Evolutionary conservation across 225 moss, liverwort and hornwort species (phyloP).

Genomic region (Marchantia paleacea): DNA sequence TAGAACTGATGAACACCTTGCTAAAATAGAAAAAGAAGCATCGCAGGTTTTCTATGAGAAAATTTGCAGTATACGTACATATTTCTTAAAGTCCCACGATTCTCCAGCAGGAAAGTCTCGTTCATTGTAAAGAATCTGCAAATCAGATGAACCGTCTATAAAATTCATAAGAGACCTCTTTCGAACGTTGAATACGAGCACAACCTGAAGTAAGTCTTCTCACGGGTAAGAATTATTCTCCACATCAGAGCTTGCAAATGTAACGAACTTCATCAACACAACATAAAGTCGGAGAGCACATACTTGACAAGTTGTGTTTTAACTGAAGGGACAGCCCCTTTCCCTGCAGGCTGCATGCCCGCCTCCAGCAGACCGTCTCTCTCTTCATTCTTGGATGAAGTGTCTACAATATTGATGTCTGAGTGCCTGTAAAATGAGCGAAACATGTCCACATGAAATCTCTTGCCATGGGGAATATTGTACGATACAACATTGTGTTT

Average conservation of each 20-base stretch:
- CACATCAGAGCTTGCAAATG: not conserved
- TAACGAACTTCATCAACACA: not conserved
- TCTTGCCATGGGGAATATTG: not conserved
- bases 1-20: not conserved
- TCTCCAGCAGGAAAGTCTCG: slow-evolving; percentile 74
- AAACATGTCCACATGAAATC: not conserved
- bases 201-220: not conserved
- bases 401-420: slow-evolving; percentile 51
- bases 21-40: not conserved
- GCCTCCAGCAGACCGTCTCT: slow-evolving; percentile 63
- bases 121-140: slow-evolving; percentile 84
- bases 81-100: slow-evolving; percentile 68
- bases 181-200: not conserved
- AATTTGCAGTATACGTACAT: slow-evolving; percentile 48
- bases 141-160: slow-evolving; percentile 18
- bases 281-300: not conserved
- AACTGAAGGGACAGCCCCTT: slow-evolving; percentile 56
- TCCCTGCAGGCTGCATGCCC: slow-evolving; percentile 47
- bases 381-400: slow-evolving; percentile 53
- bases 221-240: not conserved
- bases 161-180: not conserved
- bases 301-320: slow-evolving; percentile 73
- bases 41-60: not conserved
- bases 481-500: not conserved
- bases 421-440: slow-evolving; percentile 48